Base-by-base conservation (phyloP, 2,329 filamentous ascomycete genomes). In the Phaeosphaeriaceae sp. region DNA sequence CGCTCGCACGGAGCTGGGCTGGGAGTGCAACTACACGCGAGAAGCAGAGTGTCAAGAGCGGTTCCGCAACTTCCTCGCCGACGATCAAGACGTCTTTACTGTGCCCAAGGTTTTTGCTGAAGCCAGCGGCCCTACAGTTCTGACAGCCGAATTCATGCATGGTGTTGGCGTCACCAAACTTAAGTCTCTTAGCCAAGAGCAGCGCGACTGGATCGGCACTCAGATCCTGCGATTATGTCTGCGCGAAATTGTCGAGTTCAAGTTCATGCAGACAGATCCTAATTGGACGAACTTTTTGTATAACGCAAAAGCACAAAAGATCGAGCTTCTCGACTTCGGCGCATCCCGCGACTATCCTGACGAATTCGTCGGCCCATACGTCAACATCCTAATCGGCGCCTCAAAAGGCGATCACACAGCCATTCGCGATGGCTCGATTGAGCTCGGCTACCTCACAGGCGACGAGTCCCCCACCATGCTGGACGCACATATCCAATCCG, bases 271-370 rank as follows among this genome's bases (percentile, higher is more conserved):
- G 80, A 99, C 95, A 5, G 95, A 99, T 74, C 95, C 95, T 42
- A 99, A 99, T 82, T 99, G 95, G 95, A 98, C 94, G 33, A 99
- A 99, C 79, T 99, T 99, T 78, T 84, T 98, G 20, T 99, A 92
- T 83, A 95, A 98, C 69, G 82, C 88, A 1, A 69, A 81, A 20
- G 87, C 84, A 3, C 82, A 88, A 68, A 90, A 88, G 72, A 88
- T 99, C 15, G 93, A 97, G 77, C 86, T 99, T 1, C 88, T 99
- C 52, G 96, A 99, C 79, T 99, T 99, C 77, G 95, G 95, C 58
- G 95, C 95, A 36, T 93, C 90, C 20, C 86, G 95, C 69, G 94
- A 93, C 66, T 99, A 89, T 74, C 92, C 93, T 0, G 84, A 87
- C 41, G 81, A 85, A 15, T 99, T 99, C 71, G 89, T 98, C 56